Conservation (phyloP, 1,284 basidiomycete species). For the Ustilago bromivora region DNA sequence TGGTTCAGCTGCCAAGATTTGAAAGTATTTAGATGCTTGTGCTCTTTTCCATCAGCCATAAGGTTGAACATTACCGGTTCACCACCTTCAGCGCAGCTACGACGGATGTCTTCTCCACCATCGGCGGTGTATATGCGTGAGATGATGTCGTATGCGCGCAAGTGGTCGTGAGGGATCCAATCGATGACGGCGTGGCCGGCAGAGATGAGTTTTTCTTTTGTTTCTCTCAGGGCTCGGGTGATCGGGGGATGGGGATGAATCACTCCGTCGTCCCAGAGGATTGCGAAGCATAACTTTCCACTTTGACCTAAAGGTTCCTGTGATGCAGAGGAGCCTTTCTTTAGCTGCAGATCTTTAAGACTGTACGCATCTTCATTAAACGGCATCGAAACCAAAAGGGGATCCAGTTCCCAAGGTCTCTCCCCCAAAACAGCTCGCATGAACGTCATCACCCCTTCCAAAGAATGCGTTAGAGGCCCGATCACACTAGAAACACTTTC, state of each 20-base stretch:
- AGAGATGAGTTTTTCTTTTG: constrained; percentile 56
- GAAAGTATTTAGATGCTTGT: constrained; percentile 69
- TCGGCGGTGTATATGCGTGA: constrained; percentile 53
- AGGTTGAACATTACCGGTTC: constrained; percentile 52
- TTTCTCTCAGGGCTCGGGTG: constrained; percentile 64
- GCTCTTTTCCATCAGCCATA: constrained; percentile 10
- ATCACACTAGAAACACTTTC: constrained; percentile 79
- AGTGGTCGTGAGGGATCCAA: constrained; percentile 33
- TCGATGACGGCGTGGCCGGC: constrained; percentile 58
- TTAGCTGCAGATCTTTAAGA: constrained; percentile 29
- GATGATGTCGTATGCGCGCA: constrained; percentile 63
- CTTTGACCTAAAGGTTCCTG: not conserved
- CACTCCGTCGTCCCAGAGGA: constrained; percentile 69
- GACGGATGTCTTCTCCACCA: constrained; percentile 52
- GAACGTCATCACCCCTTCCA: constrained; percentile 77
- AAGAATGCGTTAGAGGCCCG: constrained; percentile 77
- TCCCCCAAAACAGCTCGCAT: constrained; percentile 74
- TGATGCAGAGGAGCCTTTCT: not conserved
- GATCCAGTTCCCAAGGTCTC: constrained; percentile 78
- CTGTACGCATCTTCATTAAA: constrained; percentile 44
- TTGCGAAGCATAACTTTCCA: constrained; percentile 35
- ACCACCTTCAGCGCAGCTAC: constrained; percentile 45
- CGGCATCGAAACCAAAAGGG: constrained; percentile 33
- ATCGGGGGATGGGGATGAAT: constrained; percentile 70
- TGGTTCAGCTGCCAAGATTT: constrained; percentile 74